A percentile compares a stretch with the other conserved stretches of the same genome.
These are phyloP conservation scores for Claviceps quebecensis DNA, from an alignment of 2,329 filamentous ascomycete species.

Conservation along the genomic window DNA sequence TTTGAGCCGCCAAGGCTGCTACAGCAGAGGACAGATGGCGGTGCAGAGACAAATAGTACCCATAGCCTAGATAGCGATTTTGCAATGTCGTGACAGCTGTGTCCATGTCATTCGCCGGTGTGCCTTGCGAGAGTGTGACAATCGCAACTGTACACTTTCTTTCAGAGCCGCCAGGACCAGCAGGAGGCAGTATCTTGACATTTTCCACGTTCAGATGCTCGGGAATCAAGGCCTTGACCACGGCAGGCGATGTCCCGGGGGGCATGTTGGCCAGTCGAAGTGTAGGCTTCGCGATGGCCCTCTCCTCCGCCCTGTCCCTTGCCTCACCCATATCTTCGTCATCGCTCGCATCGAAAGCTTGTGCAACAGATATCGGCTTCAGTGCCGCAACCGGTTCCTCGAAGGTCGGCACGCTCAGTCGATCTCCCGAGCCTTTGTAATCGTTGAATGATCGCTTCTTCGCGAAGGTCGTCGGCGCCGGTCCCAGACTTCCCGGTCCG, in stretches of 20 bases:
- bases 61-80: conserved; percentile 73
- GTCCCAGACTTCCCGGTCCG: conserved; percentile 48
- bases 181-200: conserved; percentile 48
- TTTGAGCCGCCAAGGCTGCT: conserved; percentile 2
- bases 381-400: conserved; percentile 23
- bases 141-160: conserved; percentile 65
- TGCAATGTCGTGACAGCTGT: conserved; percentile 62
- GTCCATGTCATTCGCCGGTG: conserved; percentile 72
- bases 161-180: conserved; percentile 39
- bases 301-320: conserved; percentile 35
- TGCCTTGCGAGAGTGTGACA: conserved; percentile 67
- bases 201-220: conserved; percentile 52
- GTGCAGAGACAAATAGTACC: conserved; percentile 67
- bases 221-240: conserved; percentile 45
- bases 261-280: conserved; percentile 47
- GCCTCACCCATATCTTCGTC: conserved; percentile 37
- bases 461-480: conserved; percentile 31
- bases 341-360: conserved; percentile 58
- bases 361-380: conserved; percentile 43
- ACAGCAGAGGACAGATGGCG: conserved; percentile 68
- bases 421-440: conserved; percentile 23
- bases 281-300: conserved; percentile 47
- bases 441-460: conserved; percentile 40
- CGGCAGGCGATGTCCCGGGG: conserved; percentile 42
- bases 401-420: conserved; percentile 18